Base-by-base conservation (phyloP, 371 early-diverging fungal species). In the Rhizopus microsporus region DNA sequence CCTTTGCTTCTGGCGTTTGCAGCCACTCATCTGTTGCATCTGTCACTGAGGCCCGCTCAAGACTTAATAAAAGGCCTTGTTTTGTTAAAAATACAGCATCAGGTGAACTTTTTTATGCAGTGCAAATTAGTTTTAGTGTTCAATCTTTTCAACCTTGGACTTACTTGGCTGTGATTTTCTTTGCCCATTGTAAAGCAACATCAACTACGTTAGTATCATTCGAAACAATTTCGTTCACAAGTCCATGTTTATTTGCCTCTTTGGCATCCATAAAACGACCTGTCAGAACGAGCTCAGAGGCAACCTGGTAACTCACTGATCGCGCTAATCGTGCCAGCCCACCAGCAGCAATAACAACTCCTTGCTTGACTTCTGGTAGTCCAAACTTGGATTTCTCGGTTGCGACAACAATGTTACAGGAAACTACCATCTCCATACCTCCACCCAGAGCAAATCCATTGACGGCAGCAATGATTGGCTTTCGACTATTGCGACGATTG, bases 401-500 rank as follows among this genome's bases (percentile, higher is more conserved):
- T 15, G 80, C 78, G 3, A 81, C 69, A 0, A 81, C 80, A 17
- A 79, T 71, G 52, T 81, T 77, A 52, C 78, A 78, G 1, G 73
- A 67, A 17, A 69, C 47, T 3, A 65, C 56, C 39, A 79, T 74
- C 48, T 81, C 82, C 50, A 74, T 74, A 42, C 81, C 81, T 37
- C 81, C 81, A 53, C 75, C 78, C 7, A 80, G 52, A 35, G 78
- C 76, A 53, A 65, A 74, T 7, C 80, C 80, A 65, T 80, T 70
- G 17, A 80, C 80, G 16, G 80, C 80, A 54, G 78, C 78, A 67
- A 80, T 77, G 4, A 80, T 60, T n/a, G 80, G 80, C 51, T 80
- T 80, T 5, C 75, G 57, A 4, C 63, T 66, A 32, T 54, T 48
- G 8, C 62, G 65, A 10, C 81, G 68, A 48, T 75, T 69, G 34